phyloP scores from a whole-genome alignment of 768 basidiomycete species.

The Agaricus blazei region DNA sequence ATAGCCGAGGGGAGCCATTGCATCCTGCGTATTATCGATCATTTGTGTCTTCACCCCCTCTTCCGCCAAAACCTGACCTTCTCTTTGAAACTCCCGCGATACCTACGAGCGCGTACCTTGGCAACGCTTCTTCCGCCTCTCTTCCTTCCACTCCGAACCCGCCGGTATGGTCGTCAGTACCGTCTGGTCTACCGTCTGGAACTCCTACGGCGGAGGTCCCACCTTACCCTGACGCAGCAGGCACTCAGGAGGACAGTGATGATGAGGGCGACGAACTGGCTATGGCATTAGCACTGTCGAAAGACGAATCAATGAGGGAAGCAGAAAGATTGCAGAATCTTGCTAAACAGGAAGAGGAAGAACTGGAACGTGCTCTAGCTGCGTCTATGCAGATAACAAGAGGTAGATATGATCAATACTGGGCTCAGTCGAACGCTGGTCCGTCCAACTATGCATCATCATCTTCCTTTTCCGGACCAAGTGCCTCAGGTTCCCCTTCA shows the following conservation, averaged over 20 bases:
- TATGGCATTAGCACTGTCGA: slow-evolving; percentile 41
- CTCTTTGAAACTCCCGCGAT: slow-evolving; percentile 3
- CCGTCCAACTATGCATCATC: not conserved
- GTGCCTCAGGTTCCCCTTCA: not conserved
- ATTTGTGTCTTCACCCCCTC: slow-evolving; percentile 16
- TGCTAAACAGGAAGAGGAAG: slow-evolving; percentile 53
- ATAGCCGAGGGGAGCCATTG: not conserved
- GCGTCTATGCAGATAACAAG: slow-evolving; percentile 20
- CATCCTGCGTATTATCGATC: slow-evolving; percentile 6
- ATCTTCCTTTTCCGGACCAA: not conserved
- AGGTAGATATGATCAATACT: not conserved
- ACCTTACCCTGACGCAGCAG: not conserved
- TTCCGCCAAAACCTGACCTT: slow-evolving; percentile 10
- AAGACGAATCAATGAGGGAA: slow-evolving; percentile 36
- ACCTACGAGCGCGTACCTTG: slow-evolving; percentile 9
- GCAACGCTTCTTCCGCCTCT: slow-evolving; percentile 8
- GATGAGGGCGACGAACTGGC: slow-evolving; percentile 44
- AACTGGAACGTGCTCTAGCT: slow-evolving; percentile 58
- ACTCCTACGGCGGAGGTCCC: not conserved
- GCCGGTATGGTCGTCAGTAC: slow-evolving; percentile 12
- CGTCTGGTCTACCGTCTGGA: slow-evolving; percentile 7
- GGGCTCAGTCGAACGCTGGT: slow-evolving; percentile 1
- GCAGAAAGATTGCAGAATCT: slow-evolving; percentile 28
- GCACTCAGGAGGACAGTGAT: slow-evolving; percentile 18
- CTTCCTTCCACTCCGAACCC: slow-evolving; percentile 8